These are phyloP conservation scores for Ajuga reptans DNA, from an alignment of 305 asterid species.

Conservation along the genomic window DNA sequence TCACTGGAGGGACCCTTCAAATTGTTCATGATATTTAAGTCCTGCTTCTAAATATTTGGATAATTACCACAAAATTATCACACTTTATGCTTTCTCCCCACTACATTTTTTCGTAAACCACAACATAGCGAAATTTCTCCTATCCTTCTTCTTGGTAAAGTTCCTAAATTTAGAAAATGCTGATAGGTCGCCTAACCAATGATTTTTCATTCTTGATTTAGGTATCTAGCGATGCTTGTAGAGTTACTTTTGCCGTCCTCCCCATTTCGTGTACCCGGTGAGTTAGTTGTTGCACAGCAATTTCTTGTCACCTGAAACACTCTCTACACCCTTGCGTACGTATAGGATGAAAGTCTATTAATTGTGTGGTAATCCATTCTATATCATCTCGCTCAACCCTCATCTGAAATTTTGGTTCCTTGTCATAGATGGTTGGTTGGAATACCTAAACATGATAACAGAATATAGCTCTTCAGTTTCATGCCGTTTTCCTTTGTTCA, in stretches of 20 bases:
- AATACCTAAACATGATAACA: neutral
- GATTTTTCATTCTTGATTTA: conserved; percentile 55
- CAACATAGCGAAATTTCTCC: neutral
- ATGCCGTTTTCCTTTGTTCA: neutral
- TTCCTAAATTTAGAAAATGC: conserved; percentile 12
- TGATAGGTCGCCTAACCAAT: conserved; percentile 45
- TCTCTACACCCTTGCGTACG: neutral
- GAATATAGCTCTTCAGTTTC: neutral
- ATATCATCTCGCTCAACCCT: neutral
- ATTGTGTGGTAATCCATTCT: neutral
- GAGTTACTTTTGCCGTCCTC: conserved; percentile 50
- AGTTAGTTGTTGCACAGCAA: conserved; percentile 30
- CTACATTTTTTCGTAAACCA: neutral
- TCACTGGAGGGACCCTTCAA: neutral
- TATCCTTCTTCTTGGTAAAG: neutral
- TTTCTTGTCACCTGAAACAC: conserved; percentile 13
- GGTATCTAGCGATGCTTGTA: conserved; percentile 67
- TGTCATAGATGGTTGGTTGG: neutral
- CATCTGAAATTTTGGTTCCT: neutral
- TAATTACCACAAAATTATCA: neutral
- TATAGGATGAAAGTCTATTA: conserved; percentile 17
- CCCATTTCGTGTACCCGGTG: conserved; percentile 46
- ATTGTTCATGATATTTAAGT: neutral
- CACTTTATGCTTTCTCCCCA: neutral
- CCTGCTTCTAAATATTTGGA: neutral